phyloP scores from a whole-genome alignment of 2,329 filamentous ascomycete genomes.

The Penicillium sp. region DNA sequence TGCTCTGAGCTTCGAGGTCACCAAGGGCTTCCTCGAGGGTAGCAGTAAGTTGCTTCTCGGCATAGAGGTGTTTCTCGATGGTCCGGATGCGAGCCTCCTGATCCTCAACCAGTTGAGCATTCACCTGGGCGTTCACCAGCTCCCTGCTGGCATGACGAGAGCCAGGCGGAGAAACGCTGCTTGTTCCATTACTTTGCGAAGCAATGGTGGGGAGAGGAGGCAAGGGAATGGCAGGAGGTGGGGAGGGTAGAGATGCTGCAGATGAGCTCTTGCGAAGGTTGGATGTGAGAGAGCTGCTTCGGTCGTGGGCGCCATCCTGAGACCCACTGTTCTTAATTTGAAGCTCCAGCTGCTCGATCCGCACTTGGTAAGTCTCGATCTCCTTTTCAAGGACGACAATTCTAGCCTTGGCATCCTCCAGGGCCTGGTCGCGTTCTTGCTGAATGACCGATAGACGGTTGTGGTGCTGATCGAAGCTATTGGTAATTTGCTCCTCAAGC shows the following conservation, averaged over 20 bases:
- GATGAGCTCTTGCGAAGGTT: conserved; percentile 84
- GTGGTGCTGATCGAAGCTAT: conserved; percentile 92
- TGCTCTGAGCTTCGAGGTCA: conserved; percentile 88
- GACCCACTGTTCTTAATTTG: conserved; percentile 47
- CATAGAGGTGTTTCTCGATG: conserved; percentile 94
- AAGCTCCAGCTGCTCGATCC: conserved; percentile 70
- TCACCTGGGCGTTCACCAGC: conserved; percentile 63
- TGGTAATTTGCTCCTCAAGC: conserved; percentile 93
- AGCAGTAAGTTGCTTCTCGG: conserved; percentile 93
- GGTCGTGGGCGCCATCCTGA: conserved; percentile 51
- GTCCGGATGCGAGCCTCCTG: conserved; percentile 93
- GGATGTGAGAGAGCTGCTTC: conserved; percentile 64
- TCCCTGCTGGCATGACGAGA: conserved; percentile 83
- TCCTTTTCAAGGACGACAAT: conserved; percentile 68
- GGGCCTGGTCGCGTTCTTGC: conserved; percentile 71
- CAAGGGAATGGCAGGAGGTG: conserved; percentile 92
- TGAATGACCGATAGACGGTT: conserved; percentile 85
- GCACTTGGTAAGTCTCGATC: conserved; percentile 59
- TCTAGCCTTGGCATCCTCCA: conserved; percentile 76
- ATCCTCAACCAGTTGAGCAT: conserved; percentile 76
- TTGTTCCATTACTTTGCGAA: conserved; percentile 54
- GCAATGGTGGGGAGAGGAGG: conserved; percentile 77
- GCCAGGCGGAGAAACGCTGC: conserved; percentile 61
- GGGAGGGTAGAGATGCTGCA: conserved; percentile 83
- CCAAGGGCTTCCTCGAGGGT: conserved; percentile 95